Evolutionary conservation across 164 flowering plant species (phyloP).

Genomic region (Vitis rupestris): DNA sequence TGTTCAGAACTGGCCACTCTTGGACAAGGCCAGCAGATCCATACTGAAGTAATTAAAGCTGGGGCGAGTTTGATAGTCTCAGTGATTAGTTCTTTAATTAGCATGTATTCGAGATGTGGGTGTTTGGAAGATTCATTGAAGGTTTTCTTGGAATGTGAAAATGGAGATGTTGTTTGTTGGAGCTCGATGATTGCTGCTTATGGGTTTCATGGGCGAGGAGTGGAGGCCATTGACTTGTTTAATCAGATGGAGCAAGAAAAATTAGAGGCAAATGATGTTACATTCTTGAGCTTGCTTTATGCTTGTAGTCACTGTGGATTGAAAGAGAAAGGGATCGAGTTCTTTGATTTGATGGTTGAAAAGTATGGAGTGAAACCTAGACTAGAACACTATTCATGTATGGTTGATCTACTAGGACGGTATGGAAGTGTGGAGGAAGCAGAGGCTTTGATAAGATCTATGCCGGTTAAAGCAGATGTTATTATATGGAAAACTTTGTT

Average conservation of each 20-base stretch:
- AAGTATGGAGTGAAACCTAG: conserved; percentile 51
- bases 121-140: conserved; percentile 65
- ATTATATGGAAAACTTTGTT: conserved; percentile 80
- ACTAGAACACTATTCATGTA: conserved; percentile 66
- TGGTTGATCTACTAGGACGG: conserved; percentile 81
- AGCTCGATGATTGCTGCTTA: conserved; percentile 78
- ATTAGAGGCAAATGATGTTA: conserved; percentile 58
- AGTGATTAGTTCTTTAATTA: conserved; percentile 57
- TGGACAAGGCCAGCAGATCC: conserved; percentile 78
- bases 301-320: conserved; percentile 79
- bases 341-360: conserved; percentile 48
- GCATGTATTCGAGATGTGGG: conserved; percentile 80
- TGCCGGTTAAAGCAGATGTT: conserved; percentile 62
- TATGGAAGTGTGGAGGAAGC: conserved; percentile 69
- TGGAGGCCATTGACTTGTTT: conserved; percentile 52
- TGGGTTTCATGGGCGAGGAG: conserved; percentile 75
- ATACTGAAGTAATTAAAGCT: conserved; percentile 54
- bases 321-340: conserved; percentile 49
- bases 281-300: conserved; percentile 70
- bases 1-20: conserved; percentile 74
- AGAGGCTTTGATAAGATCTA: conserved; percentile 52
- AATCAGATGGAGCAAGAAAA: conserved; percentile 47
- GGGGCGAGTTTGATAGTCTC: conserved; percentile 41
- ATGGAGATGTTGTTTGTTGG: conserved; percentile 57
- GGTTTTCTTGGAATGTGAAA: conserved; percentile 39